phyloP scores from a whole-genome alignment of 345 rosid genomes.

The Iberis pinnata region DNA sequence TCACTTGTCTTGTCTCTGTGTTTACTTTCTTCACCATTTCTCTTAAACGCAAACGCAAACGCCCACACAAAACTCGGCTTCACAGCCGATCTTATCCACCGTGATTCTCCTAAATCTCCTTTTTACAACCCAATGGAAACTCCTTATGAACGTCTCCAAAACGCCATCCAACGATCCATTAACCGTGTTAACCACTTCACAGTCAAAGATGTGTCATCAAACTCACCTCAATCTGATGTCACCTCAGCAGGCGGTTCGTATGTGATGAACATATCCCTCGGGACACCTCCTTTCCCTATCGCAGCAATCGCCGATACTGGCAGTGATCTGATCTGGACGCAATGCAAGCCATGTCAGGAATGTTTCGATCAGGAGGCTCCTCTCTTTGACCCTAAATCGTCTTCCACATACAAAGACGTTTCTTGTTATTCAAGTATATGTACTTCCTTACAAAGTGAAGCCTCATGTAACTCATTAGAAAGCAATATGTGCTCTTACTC shows the following conservation, averaged over 20 bases:
- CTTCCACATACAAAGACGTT: conserved; percentile 34
- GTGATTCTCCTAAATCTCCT: conserved; percentile 36
- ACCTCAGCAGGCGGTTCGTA: conserved; percentile 19
- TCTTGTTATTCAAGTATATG: conserved; percentile 35
- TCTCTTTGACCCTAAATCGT: conserved; percentile 33
- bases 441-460: background rate
- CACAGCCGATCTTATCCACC: conserved; percentile 31
- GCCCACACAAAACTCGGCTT: conserved; percentile 23
- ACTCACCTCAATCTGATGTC: conserved; percentile 15
- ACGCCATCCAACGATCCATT: conserved; percentile 26
- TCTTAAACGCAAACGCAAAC: conserved; percentile 24
- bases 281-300: conserved; percentile 26
- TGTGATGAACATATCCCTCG: conserved; percentile 30
- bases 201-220: background rate
- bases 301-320: conserved; percentile 29
- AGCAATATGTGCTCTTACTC: conserved; percentile 4
- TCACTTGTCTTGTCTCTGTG: conserved; percentile 8
- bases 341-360: conserved; percentile 28
- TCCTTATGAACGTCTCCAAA: conserved; percentile 13
- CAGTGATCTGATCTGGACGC: conserved; percentile 35
- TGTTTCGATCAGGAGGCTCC: conserved; percentile 36
- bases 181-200: conserved; percentile 21
- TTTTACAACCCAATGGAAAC: conserved; percentile 27
- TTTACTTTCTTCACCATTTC: conserved; percentile 11
- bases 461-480: background rate